Base-by-base conservation (phyloP, 208 protist species). In the Herpetomonas muscarum region DNA sequence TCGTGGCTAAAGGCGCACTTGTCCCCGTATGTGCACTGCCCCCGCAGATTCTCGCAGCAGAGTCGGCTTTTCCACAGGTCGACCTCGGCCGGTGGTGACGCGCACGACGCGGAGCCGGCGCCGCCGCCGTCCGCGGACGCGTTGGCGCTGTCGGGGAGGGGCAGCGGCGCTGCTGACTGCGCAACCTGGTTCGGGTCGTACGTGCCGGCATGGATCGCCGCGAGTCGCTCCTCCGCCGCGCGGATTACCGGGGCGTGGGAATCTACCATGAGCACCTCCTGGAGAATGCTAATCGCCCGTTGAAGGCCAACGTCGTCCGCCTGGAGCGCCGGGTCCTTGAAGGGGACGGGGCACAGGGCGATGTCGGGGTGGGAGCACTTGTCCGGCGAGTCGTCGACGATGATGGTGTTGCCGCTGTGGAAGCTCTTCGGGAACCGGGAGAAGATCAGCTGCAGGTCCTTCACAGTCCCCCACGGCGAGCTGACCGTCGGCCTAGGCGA, bases 331-430 rank as follows among this genome's bases (percentile, higher is more conserved):
- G 82, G 67, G 55, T 92, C 82, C 46, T 79, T 81, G 63, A 93
- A 95, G 3, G 85, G 85, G 6, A 85, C 67, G 1, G 89, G 89
- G 58, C 89, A 95, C 24, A 95, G 74, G 4, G 89, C 89, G 47
- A 93, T 91, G 39, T 92, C 85, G 12, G 85, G 89, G 60, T 95
- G 89, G 9, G 89, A 95, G 53, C 89, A 95, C 70, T 95, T 95
- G 59, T 80, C 80, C 7, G 85, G 81, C 6, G 85, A 93, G 55
- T 95, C 89, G 51, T 95, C 89, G 34, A 95, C 82, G 69, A 95
- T 92, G 66, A 95, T 92, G 3, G 89, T 95, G 70, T 95, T 95
- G 17, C 87, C 83, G 52, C 67, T 79, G 65, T 95, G 74, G 51
- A 95, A 95, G 57, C 84, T 92, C 39, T 85, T 70, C 3, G 82